Percentiles rank a stretch among this genome's conserved stretches.
These are phyloP conservation scores for Tubosaeta brunneosetosa DNA, from an alignment of 768 basidiomycete species.

Conservation along the genomic window DNA sequence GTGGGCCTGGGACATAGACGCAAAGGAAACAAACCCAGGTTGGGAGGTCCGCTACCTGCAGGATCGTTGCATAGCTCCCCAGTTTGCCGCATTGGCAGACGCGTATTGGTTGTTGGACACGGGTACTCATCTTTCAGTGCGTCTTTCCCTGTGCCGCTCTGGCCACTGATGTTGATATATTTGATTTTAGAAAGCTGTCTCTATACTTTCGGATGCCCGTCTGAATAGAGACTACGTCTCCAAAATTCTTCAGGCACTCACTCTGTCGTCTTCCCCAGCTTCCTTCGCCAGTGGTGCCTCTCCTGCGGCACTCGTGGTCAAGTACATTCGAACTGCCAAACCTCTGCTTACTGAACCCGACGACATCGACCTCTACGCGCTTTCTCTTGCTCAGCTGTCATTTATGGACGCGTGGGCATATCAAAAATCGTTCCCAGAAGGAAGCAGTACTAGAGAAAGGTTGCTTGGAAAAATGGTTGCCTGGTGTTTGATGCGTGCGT, in stretches of 20 bases:
- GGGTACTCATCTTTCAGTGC: constrained; percentile 58
- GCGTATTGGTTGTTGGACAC: constrained; percentile 83
- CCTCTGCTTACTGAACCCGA: constrained; percentile 64
- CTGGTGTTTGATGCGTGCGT: constrained; percentile 70
- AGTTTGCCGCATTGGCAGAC: constrained; percentile 70
- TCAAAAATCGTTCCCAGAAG: constrained; percentile 65
- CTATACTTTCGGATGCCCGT: constrained; percentile 68
- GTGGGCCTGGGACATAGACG: constrained; percentile 71
- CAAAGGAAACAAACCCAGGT: constrained; percentile 35
- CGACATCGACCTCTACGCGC: constrained; percentile 65
- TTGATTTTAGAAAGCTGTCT: constrained; percentile 54
- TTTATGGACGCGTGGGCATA: constrained; percentile 73
- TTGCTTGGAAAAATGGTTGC: constrained; percentile 57
- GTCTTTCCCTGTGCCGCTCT: constrained; percentile 24
- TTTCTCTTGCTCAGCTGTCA: constrained; percentile 62
- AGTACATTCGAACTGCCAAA: constrained; percentile 72
- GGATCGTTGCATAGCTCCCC: constrained; percentile 66
- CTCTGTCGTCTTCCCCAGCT: constrained; percentile 38
- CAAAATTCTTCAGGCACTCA: constrained; percentile 65
- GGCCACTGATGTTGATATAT: background rate
- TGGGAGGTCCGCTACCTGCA: constrained; percentile 39
- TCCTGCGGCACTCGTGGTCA: constrained; percentile 47
- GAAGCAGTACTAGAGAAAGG: constrained; percentile 45
- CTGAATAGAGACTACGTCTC: constrained; percentile 73
- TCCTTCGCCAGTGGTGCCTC: constrained; percentile 20